Conservation (phyloP, 176 grass and related monocot species). For the Rhipidocladum racemiflorum region DNA sequence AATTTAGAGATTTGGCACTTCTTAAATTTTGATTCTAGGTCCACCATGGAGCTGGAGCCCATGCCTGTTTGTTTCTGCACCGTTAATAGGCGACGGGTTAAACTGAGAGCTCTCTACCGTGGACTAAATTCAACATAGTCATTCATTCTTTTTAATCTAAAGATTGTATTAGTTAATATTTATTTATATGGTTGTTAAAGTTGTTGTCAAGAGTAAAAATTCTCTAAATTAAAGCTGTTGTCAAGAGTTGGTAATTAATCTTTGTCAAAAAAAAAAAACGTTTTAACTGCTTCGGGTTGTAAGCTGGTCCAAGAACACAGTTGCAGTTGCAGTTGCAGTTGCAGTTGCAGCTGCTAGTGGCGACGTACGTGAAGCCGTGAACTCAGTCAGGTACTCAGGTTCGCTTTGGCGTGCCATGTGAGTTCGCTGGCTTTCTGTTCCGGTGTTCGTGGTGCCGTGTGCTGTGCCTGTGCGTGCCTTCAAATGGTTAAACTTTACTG, state of each 20-base stretch:
- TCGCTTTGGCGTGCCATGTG: conserved; percentile 22
- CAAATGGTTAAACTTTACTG: neutral
- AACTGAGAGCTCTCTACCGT: too few relatives aligned
- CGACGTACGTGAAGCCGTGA: neutral
- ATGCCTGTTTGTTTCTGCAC: neutral
- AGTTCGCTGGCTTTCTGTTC: neutral
- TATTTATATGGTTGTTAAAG: too few relatives aligned
- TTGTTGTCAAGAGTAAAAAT: too few relatives aligned
- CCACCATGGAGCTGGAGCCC: too few relatives aligned
- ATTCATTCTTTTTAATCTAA: too few relatives aligned
- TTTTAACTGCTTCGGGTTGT: neutral
- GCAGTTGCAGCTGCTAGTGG: neutral
- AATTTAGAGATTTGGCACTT: too few relatives aligned
- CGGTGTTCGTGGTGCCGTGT: neutral
- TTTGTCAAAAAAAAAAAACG: neutral
- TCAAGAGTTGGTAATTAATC: neutral
- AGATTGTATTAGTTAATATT: too few relatives aligned
- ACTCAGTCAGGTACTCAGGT: neutral
- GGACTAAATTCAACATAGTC: too few relatives aligned
- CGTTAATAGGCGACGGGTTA: neutral
- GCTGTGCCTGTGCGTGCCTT: neutral
- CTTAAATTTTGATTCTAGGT: too few relatives aligned
- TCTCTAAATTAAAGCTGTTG: neutral
- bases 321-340: neutral
- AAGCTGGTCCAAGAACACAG: conserved; percentile 2